These are phyloP conservation scores for Phytophthora sp. DNA, from an alignment of 352 stramenopile genomes.

Conservation along the genomic window DNA sequence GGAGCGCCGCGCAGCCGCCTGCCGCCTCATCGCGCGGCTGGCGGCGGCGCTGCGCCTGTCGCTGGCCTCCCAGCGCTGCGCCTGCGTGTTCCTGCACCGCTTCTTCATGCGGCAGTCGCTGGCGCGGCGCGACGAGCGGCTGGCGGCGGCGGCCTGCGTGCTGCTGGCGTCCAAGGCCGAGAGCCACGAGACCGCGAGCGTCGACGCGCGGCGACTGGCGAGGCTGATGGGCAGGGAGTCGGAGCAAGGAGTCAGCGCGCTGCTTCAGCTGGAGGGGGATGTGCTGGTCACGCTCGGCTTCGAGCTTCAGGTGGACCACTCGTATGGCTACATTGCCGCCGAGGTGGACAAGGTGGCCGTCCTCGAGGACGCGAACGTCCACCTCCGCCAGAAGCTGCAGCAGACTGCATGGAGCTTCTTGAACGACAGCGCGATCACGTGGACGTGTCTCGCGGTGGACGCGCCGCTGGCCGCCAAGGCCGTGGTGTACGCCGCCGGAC, in stretches of 20 bases:
- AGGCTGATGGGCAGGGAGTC: slow-evolving; percentile 22
- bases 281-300: slow-evolving; percentile 53
- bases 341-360: slow-evolving; percentile 45
- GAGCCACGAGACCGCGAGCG: slow-evolving; percentile 36
- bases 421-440: slow-evolving; percentile 59
- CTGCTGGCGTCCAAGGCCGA: slow-evolving; percentile 58
- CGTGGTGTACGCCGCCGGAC: slow-evolving; percentile 49
- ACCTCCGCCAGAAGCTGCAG: slow-evolving; percentile 32
- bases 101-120: slow-evolving; percentile 55
- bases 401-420: slow-evolving; percentile 59
- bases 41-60: slow-evolving; percentile 33
- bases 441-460: slow-evolving; percentile 49
- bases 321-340: slow-evolving; percentile 47
- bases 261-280: slow-evolving; percentile 43
- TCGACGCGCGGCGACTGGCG: slow-evolving; percentile 35
- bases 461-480: slow-evolving; percentile 42
- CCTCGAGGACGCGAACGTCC: neutral
- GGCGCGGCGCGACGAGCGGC: slow-evolving; percentile 29
- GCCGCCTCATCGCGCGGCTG: slow-evolving; percentile 41
- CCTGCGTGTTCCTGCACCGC: slow-evolving; percentile 56
- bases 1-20: slow-evolving; percentile 32
- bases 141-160: slow-evolving; percentile 44
- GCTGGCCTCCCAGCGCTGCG: slow-evolving; percentile 42
- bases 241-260: slow-evolving; percentile 2
- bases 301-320: slow-evolving; percentile 52